Base-by-base conservation (phyloP, 352 stramenopile genomes). In the Pythium biforme region DNA sequence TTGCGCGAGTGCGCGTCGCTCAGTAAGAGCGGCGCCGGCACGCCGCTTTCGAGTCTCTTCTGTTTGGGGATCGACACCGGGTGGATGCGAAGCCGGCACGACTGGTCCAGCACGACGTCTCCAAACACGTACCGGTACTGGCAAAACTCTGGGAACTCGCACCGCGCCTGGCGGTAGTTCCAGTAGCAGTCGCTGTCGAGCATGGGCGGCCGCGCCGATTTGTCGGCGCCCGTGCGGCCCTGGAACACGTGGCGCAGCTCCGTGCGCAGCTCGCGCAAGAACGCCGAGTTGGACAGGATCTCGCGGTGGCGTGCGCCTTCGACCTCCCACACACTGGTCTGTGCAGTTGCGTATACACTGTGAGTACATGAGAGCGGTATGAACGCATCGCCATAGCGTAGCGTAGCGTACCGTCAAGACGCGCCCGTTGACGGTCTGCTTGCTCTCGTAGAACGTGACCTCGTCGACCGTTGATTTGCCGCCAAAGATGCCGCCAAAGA, bases 261-360 rank as follows among this genome's bases (percentile, higher is more conserved):
- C 3, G 79, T 75, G 1, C 83, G 81, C 6, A 94, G 64, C 56
- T 94, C 85, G 6, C 85, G 79, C 33, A 92, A 70, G 66, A 94
- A 94, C 27, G 77, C 67, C 12, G 79, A 69, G 59, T 86, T 83
- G 3, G 79, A 80, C 10, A 94, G 71, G 49, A 94, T 94, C 45
- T 92, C 76, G 33, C 85, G 83, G 50, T 94, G 85, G 0, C 76
- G 66, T 0, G 81, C 78, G 29, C 79, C 74, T 55, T 94, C 85
- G 49, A 94, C 79, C 69, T 94, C 85, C 85, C 85, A 94, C 29
- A 94, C 81, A 39, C 81, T 78, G 46, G 85, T 92, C 78, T 92
- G 58, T 20, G 5, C 20, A 31, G 45, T 39, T 39, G 23, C 23
- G 41, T n/a, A 22, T 14, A 59, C 59, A 49, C 12, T 40, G 57